Conservation (phyloP, 1,139 yeast genomes). For the Taphrina betulina region DNA sequence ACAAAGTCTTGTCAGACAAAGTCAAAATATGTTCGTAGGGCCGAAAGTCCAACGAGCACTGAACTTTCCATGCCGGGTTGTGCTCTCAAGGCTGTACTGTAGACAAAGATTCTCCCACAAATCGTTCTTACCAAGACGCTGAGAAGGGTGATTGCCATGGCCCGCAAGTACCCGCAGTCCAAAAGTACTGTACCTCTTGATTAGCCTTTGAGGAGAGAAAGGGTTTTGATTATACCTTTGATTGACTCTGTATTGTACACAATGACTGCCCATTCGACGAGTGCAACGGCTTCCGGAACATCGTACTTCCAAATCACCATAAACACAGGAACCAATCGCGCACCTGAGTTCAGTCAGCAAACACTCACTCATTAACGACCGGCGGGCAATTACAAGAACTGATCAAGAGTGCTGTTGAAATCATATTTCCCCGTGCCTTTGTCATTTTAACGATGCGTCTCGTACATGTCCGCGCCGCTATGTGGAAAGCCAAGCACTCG, state of each 20-base stretch:
- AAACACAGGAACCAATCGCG: slow-evolving; percentile 83
- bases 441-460: slow-evolving; percentile 46
- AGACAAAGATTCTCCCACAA: background rate
- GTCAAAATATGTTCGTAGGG: too few relatives aligned
- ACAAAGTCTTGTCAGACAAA: too few relatives aligned
- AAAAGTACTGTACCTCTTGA: slow-evolving; percentile 16
- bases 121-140: slow-evolving; percentile 17
- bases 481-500: slow-evolving; percentile 59
- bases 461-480: slow-evolving; percentile 51
- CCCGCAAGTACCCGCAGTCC: slow-evolving; percentile 34
- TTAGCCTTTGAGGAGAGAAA: background rate
- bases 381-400: slow-evolving; percentile 39
- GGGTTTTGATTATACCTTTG: slow-evolving; percentile 5
- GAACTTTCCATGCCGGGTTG: slow-evolving; percentile 9
- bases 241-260: slow-evolving; percentile 68
- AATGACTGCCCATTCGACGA: slow-evolving; percentile 62
- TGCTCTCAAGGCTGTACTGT: slow-evolving; percentile 3
- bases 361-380: background rate
- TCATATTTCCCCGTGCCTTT: slow-evolving; percentile 41
- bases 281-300: slow-evolving; percentile 60
- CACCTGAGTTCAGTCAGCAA: slow-evolving; percentile 53
- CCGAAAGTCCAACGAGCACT: background rate
- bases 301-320: slow-evolving; percentile 98
- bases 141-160: slow-evolving; percentile 39
- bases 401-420: slow-evolving; percentile 67